A percentile compares a stretch with the other conserved stretches of the same genome.
These are phyloP conservation scores for Phytophthora hybrid DNA, from an alignment of 352 stramenopile genomes.

Conservation along the genomic window DNA sequence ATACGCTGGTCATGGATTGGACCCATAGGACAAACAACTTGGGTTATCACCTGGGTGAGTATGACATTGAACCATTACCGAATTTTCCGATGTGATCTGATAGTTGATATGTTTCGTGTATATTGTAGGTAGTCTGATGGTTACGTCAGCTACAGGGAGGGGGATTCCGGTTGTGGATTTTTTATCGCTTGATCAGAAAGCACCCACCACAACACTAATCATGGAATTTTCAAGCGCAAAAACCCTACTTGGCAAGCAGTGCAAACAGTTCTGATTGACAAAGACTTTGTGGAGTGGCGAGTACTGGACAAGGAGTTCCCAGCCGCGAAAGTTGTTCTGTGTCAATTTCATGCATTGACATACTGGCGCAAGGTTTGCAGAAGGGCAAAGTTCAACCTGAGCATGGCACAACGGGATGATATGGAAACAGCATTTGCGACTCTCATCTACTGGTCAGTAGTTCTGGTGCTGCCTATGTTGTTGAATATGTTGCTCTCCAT, in stretches of 20 bases:
- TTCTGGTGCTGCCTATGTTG: slow-evolving; percentile 1
- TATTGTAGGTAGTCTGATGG: neutral
- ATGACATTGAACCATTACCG: no score
- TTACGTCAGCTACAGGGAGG: neutral
- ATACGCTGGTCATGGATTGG: neutral
- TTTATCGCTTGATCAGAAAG: neutral
- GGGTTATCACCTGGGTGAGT: neutral
- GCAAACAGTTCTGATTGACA: slow-evolving; percentile 22
- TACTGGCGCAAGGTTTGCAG: slow-evolving; percentile 16
- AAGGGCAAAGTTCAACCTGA: slow-evolving; percentile 15
- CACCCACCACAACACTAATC: neutral
- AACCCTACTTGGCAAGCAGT: neutral
- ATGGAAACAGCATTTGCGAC: slow-evolving; percentile 2
- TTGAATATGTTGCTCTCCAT: neutral
- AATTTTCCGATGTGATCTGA: no score
- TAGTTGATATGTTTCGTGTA: neutral
- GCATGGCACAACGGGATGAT: slow-evolving; percentile 14
- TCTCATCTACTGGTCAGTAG: slow-evolving; percentile 10
- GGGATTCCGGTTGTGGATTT: neutral
- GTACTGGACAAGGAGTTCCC: slow-evolving; percentile 5
- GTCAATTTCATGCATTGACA: slow-evolving; percentile 16
- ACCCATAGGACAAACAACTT: neutral
- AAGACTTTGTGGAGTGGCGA: slow-evolving; percentile 21
- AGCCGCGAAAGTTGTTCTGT: slow-evolving; percentile 6
- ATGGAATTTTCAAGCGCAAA: neutral